phyloP scores from a whole-genome alignment of 1,284 basidiomycete species.

The Hymenochaete sp. region DNA sequence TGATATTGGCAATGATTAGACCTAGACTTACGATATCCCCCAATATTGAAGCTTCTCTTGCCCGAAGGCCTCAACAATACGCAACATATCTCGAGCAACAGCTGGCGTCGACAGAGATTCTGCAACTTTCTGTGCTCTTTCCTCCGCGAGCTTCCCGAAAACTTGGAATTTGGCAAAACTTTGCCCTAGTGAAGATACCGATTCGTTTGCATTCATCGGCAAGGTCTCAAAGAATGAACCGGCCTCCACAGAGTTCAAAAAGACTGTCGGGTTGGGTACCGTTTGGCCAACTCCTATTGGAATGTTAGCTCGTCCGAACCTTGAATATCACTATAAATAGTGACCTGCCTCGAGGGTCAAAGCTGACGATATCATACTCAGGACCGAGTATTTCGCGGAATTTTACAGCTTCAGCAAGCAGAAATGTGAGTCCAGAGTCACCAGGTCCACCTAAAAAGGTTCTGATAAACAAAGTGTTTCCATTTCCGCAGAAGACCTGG shows the following conservation, averaged over 20 bases:
- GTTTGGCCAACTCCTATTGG: slow-evolving; percentile 4
- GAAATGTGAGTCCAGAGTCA: slow-evolving; percentile 23
- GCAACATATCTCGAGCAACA: slow-evolving; percentile 8
- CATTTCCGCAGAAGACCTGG: too few species aligned
- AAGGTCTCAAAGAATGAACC: not conserved
- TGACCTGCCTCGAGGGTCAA: slow-evolving; percentile 27
- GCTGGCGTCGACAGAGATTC: slow-evolving; percentile 1
- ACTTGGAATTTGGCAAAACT: not conserved
- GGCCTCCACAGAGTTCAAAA: not conserved
- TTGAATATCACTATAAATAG: too few species aligned
- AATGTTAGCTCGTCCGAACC: not conserved
- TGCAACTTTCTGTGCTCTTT: not conserved
- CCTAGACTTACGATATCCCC: slow-evolving; percentile 9
- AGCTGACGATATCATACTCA: slow-evolving; percentile 27
- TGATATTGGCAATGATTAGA: not conserved
- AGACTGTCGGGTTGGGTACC: not conserved
- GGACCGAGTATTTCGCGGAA: slow-evolving; percentile 20
- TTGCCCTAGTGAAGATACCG: not conserved
- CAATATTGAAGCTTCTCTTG: slow-evolving; percentile 9
- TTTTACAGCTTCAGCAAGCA: not conserved
- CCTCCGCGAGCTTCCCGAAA: not conserved
- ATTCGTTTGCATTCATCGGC: not conserved
- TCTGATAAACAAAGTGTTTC: not conserved
- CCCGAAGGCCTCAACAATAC: slow-evolving; percentile 2
- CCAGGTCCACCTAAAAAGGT: slow-evolving; percentile 25